These are phyloP conservation scores for Heterobasidion occidentale DNA, from an alignment of 1,284 basidiomycete genomes.

Conservation along the genomic window DNA sequence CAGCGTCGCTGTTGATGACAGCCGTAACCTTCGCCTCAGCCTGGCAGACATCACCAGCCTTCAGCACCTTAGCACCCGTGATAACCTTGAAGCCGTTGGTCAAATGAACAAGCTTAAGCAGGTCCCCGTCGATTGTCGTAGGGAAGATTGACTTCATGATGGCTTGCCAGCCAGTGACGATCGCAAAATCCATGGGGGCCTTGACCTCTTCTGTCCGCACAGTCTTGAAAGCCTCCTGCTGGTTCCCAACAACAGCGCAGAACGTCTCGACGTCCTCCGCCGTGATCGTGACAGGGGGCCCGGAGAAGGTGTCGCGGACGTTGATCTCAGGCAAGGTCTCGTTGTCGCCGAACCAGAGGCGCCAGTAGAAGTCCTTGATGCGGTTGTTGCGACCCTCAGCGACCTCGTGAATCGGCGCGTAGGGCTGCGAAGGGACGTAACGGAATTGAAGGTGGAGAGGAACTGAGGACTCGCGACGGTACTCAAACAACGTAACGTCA, in stretches of 20 bases:
- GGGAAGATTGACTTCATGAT: slow-evolving; percentile 98
- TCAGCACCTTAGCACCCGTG: slow-evolving; percentile 68
- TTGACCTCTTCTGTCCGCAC: slow-evolving; percentile 62
- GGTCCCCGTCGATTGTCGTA: slow-evolving; percentile 81
- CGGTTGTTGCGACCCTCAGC: slow-evolving; percentile 79
- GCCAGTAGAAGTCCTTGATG: slow-evolving; percentile 98
- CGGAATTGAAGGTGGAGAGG: slow-evolving; percentile 80
- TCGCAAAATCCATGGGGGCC: slow-evolving; percentile 98
- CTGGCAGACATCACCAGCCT: slow-evolving; percentile 85
- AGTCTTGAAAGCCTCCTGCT: slow-evolving; percentile 84
- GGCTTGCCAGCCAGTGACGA: slow-evolving; percentile 75
- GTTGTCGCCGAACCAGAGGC: slow-evolving; percentile 89
- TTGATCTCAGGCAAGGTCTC: slow-evolving; percentile 68
- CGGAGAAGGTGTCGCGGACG: slow-evolving; percentile 73
- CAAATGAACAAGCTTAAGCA: slow-evolving; percentile 93
- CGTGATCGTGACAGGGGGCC: slow-evolving; percentile 78
- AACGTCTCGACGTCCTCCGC: slow-evolving; percentile 78
- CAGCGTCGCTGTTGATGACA: slow-evolving; percentile 86
- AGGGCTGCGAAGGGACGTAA: slow-evolving; percentile 87
- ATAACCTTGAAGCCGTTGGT: slow-evolving; percentile 94
- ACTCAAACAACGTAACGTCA: slow-evolving; percentile 78
- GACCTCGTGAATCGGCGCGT: slow-evolving; percentile 91
- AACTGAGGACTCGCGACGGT: slow-evolving; percentile 69
- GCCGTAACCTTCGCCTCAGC: slow-evolving; percentile 86
- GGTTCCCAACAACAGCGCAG: slow-evolving; percentile 91